Evolutionary conservation across 2,329 filamentous ascomycete species (phyloP).

Genomic region (Ascochyta clinopodiicola): DNA sequence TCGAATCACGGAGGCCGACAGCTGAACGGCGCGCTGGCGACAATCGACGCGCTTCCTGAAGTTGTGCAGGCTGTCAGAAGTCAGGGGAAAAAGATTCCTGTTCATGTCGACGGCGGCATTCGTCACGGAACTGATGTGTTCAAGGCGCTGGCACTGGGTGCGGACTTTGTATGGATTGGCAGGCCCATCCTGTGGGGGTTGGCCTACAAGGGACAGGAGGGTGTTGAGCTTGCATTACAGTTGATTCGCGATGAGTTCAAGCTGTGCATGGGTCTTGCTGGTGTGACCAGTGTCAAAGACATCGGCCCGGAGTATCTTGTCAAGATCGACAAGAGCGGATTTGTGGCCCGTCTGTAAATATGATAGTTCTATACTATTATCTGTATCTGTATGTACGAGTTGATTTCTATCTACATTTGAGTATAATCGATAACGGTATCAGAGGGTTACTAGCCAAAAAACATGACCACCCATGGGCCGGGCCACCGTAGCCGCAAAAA

Average conservation of each 20-base stretch:
- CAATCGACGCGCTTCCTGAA: slow-evolving; percentile 60
- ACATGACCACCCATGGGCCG: background rate
- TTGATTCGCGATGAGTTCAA: slow-evolving; percentile 28
- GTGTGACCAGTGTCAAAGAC: slow-evolving; percentile 29
- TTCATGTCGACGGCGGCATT: slow-evolving; percentile 89
- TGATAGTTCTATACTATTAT: background rate
- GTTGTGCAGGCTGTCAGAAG: slow-evolving; percentile 56
- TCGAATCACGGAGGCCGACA: slow-evolving; percentile 62
- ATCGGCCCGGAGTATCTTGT: slow-evolving; percentile 33
- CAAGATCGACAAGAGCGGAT: slow-evolving; percentile 32
- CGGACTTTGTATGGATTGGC: slow-evolving; percentile 76
- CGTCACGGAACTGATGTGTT: slow-evolving; percentile 90
- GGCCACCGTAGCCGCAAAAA: no score
- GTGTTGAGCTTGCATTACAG: slow-evolving; percentile 29
- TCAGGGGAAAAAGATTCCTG: slow-evolving; percentile 57
- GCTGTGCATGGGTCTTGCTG: slow-evolving; percentile 34
- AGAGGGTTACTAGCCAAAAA: background rate
- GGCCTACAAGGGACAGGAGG: slow-evolving; percentile 47
- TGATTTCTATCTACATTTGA: no score
- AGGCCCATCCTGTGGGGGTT: slow-evolving; percentile 70
- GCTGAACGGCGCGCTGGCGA: slow-evolving; percentile 55
- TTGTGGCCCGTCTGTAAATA: slow-evolving; percentile 20
- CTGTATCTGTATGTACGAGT: no score
- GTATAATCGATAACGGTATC: background rate
- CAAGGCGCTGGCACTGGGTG: slow-evolving; percentile 91